Evolutionary conservation across 352 stramenopile genomes (phyloP).

Genomic region (Globisporangium spinosum): DNA sequence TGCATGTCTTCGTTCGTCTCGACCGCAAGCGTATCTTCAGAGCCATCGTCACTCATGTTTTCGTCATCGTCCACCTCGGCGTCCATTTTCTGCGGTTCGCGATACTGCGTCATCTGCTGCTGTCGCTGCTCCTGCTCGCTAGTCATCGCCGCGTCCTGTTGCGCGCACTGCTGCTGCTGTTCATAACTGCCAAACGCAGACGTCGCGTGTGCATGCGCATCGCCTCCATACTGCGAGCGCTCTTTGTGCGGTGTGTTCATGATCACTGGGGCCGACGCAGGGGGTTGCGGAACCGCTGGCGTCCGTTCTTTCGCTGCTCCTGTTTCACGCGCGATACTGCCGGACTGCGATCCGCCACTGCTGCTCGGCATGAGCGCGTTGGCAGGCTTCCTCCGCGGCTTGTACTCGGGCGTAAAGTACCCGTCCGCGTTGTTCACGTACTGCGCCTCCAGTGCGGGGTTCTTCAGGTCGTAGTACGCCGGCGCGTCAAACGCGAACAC

Average conservation of each 20-base stretch:
- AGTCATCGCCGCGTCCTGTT: background rate
- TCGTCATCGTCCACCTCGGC: conserved; percentile 32
- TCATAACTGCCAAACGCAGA: conserved; percentile 2
- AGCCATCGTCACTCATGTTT: conserved; percentile 42
- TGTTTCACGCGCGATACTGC: background rate
- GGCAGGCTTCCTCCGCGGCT: conserved; percentile 1
- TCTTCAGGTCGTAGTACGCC: conserved; percentile 80
- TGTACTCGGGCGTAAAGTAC: conserved; percentile 47
- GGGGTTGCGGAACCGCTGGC: background rate
- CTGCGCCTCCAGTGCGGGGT: conserved; percentile 57
- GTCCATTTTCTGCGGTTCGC: conserved; percentile 18
- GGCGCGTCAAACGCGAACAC: conserved; percentile 78
- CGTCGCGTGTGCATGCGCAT: background rate
- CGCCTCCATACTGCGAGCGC: background rate
- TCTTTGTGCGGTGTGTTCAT: conserved; percentile 6
- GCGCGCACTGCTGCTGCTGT: conserved; percentile 1
- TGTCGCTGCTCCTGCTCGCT: conserved; percentile 6
- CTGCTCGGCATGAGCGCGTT: background rate
- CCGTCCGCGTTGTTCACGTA: conserved; percentile 87
- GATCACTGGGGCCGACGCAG: background rate
- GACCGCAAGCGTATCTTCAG: conserved; percentile 35
- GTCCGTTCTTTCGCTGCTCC: background rate
- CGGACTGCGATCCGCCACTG: background rate
- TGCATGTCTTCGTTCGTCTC: conserved; percentile 37
- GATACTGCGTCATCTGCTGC: conserved; percentile 12